Percentiles rank a stretch among this genome's conserved stretches.
Conservation (phyloP, 1,139 yeast species). For the Debaryomyces sp. region DNA sequence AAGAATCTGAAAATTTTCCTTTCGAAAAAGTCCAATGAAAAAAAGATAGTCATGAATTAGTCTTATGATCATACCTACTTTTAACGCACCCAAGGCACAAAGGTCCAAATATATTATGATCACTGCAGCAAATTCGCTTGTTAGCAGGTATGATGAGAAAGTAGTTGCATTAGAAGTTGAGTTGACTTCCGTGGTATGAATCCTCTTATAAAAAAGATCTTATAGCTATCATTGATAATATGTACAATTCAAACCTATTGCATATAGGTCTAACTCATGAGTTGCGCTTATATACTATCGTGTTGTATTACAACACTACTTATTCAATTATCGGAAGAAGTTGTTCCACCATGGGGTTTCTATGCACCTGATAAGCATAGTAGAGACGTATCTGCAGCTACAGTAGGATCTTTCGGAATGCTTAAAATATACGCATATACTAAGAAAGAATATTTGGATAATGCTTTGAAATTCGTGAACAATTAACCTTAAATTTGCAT, state of each 20-base stretch:
- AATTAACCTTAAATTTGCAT: slow-evolving; percentile 8
- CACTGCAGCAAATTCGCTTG: slow-evolving; percentile 26
- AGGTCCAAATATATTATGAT: too few relatives aligned
- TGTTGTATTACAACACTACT: slow-evolving; percentile 24
- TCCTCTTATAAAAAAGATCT: slow-evolving; percentile 10
- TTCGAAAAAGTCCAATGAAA: slow-evolving; percentile 16
- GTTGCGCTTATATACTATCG: slow-evolving; percentile 22
- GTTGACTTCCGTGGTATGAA: slow-evolving; percentile 12
- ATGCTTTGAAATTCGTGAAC: slow-evolving; percentile 12
- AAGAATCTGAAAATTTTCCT: slow-evolving; percentile 14
- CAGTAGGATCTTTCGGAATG: slow-evolving; percentile 22
- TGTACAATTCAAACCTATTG: slow-evolving; percentile 29
- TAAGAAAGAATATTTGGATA: slow-evolving; percentile 11
- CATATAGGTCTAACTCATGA: slow-evolving; percentile 29
- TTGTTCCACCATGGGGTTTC: slow-evolving; percentile 31
- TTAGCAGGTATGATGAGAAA: slow-evolving; percentile 23
- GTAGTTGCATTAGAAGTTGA: slow-evolving; percentile 27
- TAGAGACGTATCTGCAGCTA: too few relatives aligned
- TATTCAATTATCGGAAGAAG: slow-evolving; percentile 22
- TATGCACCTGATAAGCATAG: slow-evolving; percentile 23
- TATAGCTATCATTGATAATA: slow-evolving; percentile 31
- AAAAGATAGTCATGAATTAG: slow-evolving; percentile 30
- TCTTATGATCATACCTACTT: slow-evolving; percentile 25
- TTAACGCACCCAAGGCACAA: too few relatives aligned
- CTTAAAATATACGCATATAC: slow-evolving; percentile 17